These are phyloP conservation scores for Trichocladium antarcticum DNA, from an alignment of 495 filamentous ascomycete species.

Conservation along the genomic window DNA sequence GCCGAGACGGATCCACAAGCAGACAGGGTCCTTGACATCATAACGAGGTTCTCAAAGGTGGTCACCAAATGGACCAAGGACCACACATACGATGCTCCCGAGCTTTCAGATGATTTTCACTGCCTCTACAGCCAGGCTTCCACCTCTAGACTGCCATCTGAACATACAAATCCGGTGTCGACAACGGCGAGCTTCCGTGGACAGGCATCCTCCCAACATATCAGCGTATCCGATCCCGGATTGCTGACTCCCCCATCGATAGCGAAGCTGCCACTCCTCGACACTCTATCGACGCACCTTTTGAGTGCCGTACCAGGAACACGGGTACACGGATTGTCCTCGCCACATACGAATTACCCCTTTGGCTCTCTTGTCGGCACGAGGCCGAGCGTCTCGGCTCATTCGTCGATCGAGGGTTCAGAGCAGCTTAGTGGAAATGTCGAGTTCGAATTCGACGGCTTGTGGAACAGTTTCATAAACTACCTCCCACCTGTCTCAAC, in stretches of 20 bases:
- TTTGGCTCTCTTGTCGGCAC: slow-evolving; percentile 1
- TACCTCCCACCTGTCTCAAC: slow-evolving; percentile 14
- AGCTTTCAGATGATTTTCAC: slow-evolving; percentile 32
- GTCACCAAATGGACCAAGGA: slow-evolving; percentile 35
- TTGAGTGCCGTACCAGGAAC: not conserved
- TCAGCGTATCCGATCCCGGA: slow-evolving; percentile 11
- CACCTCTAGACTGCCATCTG: not conserved
- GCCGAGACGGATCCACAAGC: slow-evolving; percentile 54
- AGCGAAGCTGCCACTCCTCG: slow-evolving; percentile 11
- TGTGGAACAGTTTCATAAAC: slow-evolving; percentile 41
- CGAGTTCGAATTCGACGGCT: slow-evolving; percentile 45
- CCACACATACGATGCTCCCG: slow-evolving; percentile 28
- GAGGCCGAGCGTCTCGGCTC: slow-evolving; percentile 12
- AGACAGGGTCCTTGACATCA: slow-evolving; percentile 50
- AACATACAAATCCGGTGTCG: not conserved
- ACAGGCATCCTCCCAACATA: not conserved
- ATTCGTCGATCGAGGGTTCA: slow-evolving; percentile 9
- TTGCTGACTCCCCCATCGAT: slow-evolving; percentile 14
- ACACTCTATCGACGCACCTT: slow-evolving; percentile 12
- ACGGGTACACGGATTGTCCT: slow-evolving; percentile 16
- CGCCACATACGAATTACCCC: not conserved
- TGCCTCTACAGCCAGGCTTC: slow-evolving; percentile 18
- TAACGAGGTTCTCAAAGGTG: slow-evolving; percentile 49
- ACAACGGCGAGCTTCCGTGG: slow-evolving; percentile 1
- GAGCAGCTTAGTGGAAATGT: slow-evolving; percentile 28